Conservation (phyloP, 1,139 yeast species). For the Hansenula sp. region DNA sequence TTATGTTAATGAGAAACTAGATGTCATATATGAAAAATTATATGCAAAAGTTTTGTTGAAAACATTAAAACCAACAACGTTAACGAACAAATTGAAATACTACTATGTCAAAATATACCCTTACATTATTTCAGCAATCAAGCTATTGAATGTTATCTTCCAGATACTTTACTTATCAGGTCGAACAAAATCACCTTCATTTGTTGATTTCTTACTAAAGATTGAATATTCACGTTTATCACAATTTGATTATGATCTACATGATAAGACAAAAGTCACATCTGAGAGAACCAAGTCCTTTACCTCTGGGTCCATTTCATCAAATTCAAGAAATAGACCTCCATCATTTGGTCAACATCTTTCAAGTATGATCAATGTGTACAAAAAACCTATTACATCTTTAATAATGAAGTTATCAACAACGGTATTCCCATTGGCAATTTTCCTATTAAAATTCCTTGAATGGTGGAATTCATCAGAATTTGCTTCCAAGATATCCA, state of each 20-base stretch:
- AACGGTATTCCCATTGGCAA: constrained; percentile 72
- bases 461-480: constrained; percentile 96
- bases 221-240: constrained; percentile 71
- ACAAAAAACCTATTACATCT: constrained; percentile 40
- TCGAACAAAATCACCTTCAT: constrained; percentile 56
- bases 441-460: constrained; percentile 77
- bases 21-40: constrained; percentile 59
- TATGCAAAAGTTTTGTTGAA: constrained; percentile 42
- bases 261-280: constrained; percentile 19
- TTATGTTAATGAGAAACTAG: constrained; percentile 67
- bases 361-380: constrained; percentile 27
- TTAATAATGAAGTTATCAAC: constrained; percentile 35
- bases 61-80: constrained; percentile 31
- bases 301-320: no score
- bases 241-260: constrained; percentile 54
- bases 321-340: constrained; percentile 38
- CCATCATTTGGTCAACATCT: constrained; percentile 48
- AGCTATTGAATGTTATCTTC: constrained; percentile 52
- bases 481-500: constrained; percentile 58
- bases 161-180: constrained; percentile 71
- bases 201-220: constrained; percentile 58
- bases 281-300: no score
- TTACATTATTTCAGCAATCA: constrained; percentile 41
- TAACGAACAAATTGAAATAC: constrained; percentile 28
- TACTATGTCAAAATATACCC: constrained; percentile 65